A percentile compares a stretch with the other conserved stretches of the same genome.
Conservation (phyloP, 495 filamentous ascomycete species). For the Rusavskia elegans region DNA sequence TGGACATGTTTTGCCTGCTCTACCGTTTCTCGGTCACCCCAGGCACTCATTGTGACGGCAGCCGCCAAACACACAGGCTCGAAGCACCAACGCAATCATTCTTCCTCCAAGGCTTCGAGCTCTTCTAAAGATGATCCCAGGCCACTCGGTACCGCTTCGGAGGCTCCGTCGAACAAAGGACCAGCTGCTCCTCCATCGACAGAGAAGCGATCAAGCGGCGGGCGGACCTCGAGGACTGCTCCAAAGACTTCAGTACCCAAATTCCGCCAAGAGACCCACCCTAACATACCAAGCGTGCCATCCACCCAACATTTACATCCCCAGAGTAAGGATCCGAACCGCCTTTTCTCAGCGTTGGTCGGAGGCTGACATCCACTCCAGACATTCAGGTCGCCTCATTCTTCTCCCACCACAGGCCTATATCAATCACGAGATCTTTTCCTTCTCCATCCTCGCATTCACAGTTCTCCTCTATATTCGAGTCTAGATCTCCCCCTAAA, state of each 20-base stretch:
- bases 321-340: constrained; percentile 37
- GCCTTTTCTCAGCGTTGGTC: neutral
- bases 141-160: constrained; percentile 7
- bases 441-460: constrained; percentile 55
- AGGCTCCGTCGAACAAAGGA: constrained; percentile 1
- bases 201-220: neutral
- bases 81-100: constrained; percentile 37
- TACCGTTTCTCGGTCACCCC: constrained; percentile 12
- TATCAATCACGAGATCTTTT: constrained; percentile 68
- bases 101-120: constrained; percentile 30
- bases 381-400: constrained; percentile 80
- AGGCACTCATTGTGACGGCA: constrained; percentile 19
- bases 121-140: constrained; percentile 18
- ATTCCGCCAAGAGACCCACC: constrained; percentile 16
- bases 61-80: constrained; percentile 18
- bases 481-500: constrained; percentile 30
- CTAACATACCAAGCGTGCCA: constrained; percentile 65
- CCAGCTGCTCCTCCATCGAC: neutral
- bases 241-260: constrained; percentile 4
- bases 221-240: neutral
- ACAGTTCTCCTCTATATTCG: constrained; percentile 70
- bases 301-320: constrained; percentile 65
- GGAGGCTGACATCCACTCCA: constrained; percentile 22
- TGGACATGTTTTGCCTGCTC: constrained; percentile 23
- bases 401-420: constrained; percentile 90